Percentiles rank a stretch among this genome's conserved stretches.
These are phyloP conservation scores for Stevia rebaudiana DNA, from an alignment of 140 eudicot species.

Conservation along the genomic window DNA sequence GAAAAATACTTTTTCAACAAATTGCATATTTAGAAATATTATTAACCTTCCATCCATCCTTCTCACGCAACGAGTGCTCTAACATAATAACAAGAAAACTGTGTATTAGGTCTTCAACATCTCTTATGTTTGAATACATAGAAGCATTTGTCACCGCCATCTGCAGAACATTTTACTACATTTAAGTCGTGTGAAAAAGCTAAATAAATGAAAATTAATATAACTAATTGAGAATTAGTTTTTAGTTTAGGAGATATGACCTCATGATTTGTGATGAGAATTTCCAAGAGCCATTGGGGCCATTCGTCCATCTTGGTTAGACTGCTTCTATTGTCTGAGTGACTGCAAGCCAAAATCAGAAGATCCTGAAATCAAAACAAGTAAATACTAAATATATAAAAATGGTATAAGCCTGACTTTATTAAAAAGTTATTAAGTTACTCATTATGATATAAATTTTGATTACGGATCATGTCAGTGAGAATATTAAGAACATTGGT, in stretches of 20 bases:
- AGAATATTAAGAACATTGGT: neutral
- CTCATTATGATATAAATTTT: neutral
- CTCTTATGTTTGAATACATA: constrained; percentile 44
- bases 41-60: constrained; percentile 90
- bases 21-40: constrained; percentile 5
- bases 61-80: constrained; percentile 87
- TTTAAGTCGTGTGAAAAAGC: constrained; percentile 4
- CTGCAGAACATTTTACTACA: constrained; percentile 32
- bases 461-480: neutral
- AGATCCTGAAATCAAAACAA: constrained; percentile 85
- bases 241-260: constrained; percentile 28
- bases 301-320: constrained; percentile 87
- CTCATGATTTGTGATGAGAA: constrained; percentile 88
- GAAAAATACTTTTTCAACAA: neutral
- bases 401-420: constrained; percentile 5
- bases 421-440: neutral
- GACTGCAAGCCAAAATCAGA: constrained; percentile 97
- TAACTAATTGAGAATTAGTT: neutral
- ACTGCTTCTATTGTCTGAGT: constrained; percentile 67
- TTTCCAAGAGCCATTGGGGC: constrained; percentile 99
- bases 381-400: constrained; percentile 25
- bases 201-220: neutral
- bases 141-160: constrained; percentile 38
- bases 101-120: constrained; percentile 84
- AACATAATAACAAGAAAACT: constrained; percentile 66